A percentile compares a stretch with the other conserved stretches of the same genome.
These are phyloP conservation scores for Maudiozyma barnettii DNA, from an alignment of 805 yeast genomes.

Conservation along the genomic window DNA sequence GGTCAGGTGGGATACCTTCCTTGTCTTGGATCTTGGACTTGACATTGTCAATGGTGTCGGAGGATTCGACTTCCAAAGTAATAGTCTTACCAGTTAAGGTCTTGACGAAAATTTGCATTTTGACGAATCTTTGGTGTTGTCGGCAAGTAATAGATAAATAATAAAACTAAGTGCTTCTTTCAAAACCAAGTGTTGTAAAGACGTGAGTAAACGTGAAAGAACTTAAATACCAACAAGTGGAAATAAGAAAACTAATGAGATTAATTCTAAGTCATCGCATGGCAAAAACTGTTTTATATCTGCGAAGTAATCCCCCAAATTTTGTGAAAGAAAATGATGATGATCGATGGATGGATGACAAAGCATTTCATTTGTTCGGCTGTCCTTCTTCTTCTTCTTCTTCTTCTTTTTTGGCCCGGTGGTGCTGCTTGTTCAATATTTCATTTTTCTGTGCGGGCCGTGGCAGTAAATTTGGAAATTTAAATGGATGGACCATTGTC, in stretches of 20 bases:
- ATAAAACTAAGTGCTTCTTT: constrained; percentile 28
- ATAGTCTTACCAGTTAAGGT: constrained; percentile 99
- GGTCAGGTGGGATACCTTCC: constrained; percentile 97
- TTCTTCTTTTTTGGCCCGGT: too few species aligned
- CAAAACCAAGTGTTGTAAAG: constrained; percentile 22
- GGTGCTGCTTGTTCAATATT: too few species aligned
- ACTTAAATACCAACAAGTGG: background rate
- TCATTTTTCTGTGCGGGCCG: too few species aligned
- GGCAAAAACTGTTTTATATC: too few species aligned
- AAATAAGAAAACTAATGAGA: background rate
- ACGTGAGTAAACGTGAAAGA: background rate
- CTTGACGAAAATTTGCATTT: constrained; percentile 94
- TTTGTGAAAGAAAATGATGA: too few species aligned
- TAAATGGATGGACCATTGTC: too few species aligned
- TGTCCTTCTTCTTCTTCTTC: too few species aligned
- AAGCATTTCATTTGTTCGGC: too few species aligned
- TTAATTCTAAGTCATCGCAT: too few species aligned
- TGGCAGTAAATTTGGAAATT: too few species aligned
- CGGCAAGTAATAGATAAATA: constrained; percentile 31
- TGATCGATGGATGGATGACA: too few species aligned
- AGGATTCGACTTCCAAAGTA: constrained; percentile 95
- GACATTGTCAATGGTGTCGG: constrained; percentile 95
- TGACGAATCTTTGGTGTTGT: constrained; percentile 30
- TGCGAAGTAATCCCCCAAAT: too few species aligned
- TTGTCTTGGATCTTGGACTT: constrained; percentile 94